These are phyloP conservation scores for Penicillium sp. DNA, from an alignment of 2,329 filamentous ascomycete genomes.

Conservation along the genomic window DNA sequence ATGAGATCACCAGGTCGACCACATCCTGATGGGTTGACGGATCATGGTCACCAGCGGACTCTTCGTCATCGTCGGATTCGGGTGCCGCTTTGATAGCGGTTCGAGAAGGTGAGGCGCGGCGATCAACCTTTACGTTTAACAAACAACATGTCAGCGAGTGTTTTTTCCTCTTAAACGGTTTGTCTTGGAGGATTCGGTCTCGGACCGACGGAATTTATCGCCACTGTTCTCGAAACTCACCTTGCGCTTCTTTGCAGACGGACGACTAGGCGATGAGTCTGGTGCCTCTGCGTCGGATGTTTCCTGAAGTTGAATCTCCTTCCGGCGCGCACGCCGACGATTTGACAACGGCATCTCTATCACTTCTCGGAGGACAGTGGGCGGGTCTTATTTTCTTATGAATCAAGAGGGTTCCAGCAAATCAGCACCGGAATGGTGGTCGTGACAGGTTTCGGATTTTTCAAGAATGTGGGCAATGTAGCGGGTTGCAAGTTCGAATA, in stretches of 20 bases:
- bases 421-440: neutral
- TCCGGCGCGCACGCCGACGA: conserved; percentile 47
- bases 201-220: conserved; percentile 2
- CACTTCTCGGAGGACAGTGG: neutral
- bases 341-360: conserved; percentile 43
- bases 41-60: conserved; percentile 45
- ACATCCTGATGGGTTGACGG: conserved; percentile 44
- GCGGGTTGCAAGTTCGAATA: neutral
- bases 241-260: conserved; percentile 51
- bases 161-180: conserved; percentile 1
- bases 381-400: neutral
- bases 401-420: neutral
- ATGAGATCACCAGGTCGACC: conserved; percentile 50
- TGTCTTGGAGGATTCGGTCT: conserved; percentile 5
- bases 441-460: neutral
- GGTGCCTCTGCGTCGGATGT: conserved; percentile 47
- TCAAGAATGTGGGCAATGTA: conserved; percentile 7
- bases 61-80: conserved; percentile 41
- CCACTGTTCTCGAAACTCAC: conserved; percentile 29
- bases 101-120: conserved; percentile 32
- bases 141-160: conserved; percentile 8
- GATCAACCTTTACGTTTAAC: conserved; percentile 32
- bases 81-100: conserved; percentile 33
- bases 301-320: conserved; percentile 46
- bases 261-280: conserved; percentile 50